Percentiles rank a stretch among this genome's conserved stretches.
These are phyloP conservation scores for Claviceps pazoutovae DNA, from an alignment of 2,329 filamentous ascomycete genomes.

Conservation along the genomic window DNA sequence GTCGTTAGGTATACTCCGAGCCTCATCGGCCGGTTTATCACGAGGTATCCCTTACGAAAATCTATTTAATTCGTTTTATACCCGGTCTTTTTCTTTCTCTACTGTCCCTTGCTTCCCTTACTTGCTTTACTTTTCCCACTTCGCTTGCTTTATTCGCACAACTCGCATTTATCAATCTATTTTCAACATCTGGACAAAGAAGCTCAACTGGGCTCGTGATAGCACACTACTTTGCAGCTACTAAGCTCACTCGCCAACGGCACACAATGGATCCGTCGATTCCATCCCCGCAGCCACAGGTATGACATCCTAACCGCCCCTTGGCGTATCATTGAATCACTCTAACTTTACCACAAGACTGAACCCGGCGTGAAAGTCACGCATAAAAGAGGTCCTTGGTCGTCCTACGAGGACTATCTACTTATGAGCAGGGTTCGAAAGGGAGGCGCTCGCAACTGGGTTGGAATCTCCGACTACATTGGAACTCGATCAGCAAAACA, in stretches of 20 bases:
- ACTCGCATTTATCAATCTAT: background rate
- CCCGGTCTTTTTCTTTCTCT: background rate
- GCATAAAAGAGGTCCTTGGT: slow-evolving; percentile 61
- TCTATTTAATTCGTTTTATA: slow-evolving; percentile 2
- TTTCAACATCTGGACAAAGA: background rate
- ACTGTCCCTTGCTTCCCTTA: too few relatives aligned
- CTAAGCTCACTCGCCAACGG: background rate
- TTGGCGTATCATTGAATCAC: background rate
- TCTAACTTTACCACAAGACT: background rate
- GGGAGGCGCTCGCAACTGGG: slow-evolving; percentile 78
- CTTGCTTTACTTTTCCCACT: too few relatives aligned
- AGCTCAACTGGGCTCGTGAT: background rate
- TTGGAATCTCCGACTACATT: slow-evolving; percentile 65
- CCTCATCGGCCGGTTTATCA: slow-evolving; percentile 5
- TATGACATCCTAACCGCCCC: background rate
- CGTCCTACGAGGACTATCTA: slow-evolving; percentile 57
- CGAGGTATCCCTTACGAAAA: background rate
- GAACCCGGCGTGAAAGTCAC: background rate
- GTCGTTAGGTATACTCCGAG: slow-evolving; percentile 3
- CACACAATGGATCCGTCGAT: background rate
- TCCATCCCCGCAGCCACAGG: background rate
- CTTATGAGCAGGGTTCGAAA: slow-evolving; percentile 57
- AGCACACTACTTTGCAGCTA: background rate
- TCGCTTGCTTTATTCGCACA: background rate
- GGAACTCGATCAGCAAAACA: slow-evolving; percentile 78